These are phyloP conservation scores for Aphanomyces cochlioides DNA, from an alignment of 352 stramenopile genomes.

Conservation along the genomic window DNA sequence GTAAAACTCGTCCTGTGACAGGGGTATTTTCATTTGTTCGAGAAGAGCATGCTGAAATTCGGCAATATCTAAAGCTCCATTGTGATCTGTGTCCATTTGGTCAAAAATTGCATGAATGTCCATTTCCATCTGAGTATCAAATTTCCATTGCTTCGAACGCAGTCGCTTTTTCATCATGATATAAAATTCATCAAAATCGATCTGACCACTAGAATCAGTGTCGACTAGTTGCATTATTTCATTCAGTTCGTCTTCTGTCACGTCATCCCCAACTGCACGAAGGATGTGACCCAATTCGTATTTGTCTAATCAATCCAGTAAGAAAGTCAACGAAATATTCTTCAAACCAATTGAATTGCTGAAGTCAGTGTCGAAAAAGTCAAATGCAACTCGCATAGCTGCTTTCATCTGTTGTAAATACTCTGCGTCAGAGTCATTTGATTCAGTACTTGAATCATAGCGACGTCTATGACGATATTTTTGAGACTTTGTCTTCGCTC, in stretches of 20 bases:
- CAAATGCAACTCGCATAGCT: conserved; percentile 58
- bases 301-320: conserved; percentile 17
- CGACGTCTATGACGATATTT: background rate
- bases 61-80: conserved; percentile 58
- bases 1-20: conserved; percentile 69
- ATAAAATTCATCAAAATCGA: conserved; percentile 76
- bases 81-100: conserved; percentile 59
- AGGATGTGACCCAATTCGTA: conserved; percentile 59
- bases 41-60: conserved; percentile 77
- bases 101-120: conserved; percentile 73
- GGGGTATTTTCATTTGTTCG: conserved; percentile 65
- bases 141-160: conserved; percentile 48
- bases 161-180: conserved; percentile 65
- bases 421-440: conserved; percentile 47
- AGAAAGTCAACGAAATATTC: background rate
- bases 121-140: conserved; percentile 61
- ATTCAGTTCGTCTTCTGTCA: conserved; percentile 61
- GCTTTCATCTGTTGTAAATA: conserved; percentile 60
- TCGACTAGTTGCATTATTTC: conserved; percentile 56
- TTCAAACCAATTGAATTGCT: conserved; percentile 61
- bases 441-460: conserved; percentile 27
- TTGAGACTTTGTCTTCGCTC: conserved; percentile 11
- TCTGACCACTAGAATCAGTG: conserved; percentile 55
- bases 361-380: conserved; percentile 74
- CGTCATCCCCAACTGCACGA: conserved; percentile 62